phyloP scores from a whole-genome alignment of 2,329 filamentous ascomycete species.

The Exophiala alcalophila region DNA sequence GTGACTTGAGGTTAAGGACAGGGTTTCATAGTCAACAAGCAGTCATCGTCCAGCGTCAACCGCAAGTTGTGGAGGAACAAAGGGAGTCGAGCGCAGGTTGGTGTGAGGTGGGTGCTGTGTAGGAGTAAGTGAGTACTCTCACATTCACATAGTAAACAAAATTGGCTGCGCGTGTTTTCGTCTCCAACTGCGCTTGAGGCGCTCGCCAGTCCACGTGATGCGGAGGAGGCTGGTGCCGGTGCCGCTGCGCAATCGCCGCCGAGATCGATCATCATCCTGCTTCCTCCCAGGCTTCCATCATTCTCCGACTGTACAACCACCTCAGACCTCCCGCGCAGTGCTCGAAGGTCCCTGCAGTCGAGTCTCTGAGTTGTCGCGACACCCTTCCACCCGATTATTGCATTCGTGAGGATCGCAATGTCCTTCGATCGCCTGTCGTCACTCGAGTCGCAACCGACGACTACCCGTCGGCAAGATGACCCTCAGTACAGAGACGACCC shows the following conservation, averaged over 20 bases:
- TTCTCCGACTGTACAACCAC: background rate
- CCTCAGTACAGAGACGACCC: conserved; percentile 84
- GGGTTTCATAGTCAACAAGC: conserved; percentile 15
- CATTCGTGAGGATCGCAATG: conserved; percentile 52
- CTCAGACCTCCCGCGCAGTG: background rate
- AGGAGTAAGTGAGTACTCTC: background rate
- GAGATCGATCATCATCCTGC: background rate
- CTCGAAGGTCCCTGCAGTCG: background rate
- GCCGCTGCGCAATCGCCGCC: conserved; percentile 10
- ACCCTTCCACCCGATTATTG: background rate
- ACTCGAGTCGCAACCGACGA: conserved; percentile 75
- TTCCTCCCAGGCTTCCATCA: conserved; percentile 14
- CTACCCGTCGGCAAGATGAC: conserved; percentile 65
- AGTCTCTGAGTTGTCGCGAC: background rate
- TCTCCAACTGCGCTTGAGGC: background rate
- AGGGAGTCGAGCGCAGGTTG: too few relatives aligned
- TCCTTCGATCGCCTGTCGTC: conserved; percentile 85
- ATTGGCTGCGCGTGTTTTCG: conserved; percentile 1
- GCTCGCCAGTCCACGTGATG: conserved; percentile 16
- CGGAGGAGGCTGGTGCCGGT: conserved; percentile 15
- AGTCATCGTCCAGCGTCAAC: conserved; percentile 21
- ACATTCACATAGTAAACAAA: conserved; percentile 2
- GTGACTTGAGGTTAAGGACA: background rate
- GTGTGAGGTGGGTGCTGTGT: background rate
- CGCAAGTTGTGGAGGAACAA: conserved; percentile 2